Percentiles rank a stretch among this genome's conserved stretches.
phyloP scores from a whole-genome alignment of 495 filamentous ascomycete species.

The Hypoxylon trugodes region DNA sequence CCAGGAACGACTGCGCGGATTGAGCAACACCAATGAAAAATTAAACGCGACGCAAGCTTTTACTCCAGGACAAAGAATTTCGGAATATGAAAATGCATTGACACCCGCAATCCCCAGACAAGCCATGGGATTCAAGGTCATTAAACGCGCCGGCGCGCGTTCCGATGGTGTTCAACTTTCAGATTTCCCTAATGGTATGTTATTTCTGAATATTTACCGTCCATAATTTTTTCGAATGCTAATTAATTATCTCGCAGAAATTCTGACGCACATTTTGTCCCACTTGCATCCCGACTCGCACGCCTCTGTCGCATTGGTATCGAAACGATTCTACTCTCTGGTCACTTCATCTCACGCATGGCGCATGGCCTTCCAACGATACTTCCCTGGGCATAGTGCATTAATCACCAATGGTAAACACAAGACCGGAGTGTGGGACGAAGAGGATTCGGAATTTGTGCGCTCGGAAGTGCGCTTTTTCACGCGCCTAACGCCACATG shows the following conservation, averaged over 20 bases:
- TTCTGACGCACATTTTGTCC: constrained; percentile 89
- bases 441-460: constrained; percentile 66
- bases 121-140: constrained; percentile 67
- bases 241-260: constrained; percentile 66
- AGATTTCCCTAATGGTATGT: constrained; percentile 83
- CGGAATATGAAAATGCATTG: constrained; percentile 75
- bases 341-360: constrained; percentile 91
- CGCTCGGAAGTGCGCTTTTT: constrained; percentile 71
- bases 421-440: constrained; percentile 47
- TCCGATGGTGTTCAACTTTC: constrained; percentile 63
- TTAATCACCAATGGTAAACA: constrained; percentile 46
- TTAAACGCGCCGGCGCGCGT: constrained; percentile 57
- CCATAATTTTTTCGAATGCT: background rate
- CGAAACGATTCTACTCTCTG: constrained; percentile 80
- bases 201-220: background rate
- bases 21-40: constrained; percentile 48
- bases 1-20: constrained; percentile 49
- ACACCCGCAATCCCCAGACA: constrained; percentile 54
- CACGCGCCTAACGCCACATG: constrained; percentile 76
- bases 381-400: constrained; percentile 77
- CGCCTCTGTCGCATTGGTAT: constrained; percentile 79
- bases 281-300: constrained; percentile 84
- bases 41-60: constrained; percentile 26
- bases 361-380: constrained; percentile 87
- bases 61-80: constrained; percentile 67